These are phyloP conservation scores for Coccomyxa sp. DNA, from an alignment of 139 green algal species.

Conservation along the genomic window DNA sequence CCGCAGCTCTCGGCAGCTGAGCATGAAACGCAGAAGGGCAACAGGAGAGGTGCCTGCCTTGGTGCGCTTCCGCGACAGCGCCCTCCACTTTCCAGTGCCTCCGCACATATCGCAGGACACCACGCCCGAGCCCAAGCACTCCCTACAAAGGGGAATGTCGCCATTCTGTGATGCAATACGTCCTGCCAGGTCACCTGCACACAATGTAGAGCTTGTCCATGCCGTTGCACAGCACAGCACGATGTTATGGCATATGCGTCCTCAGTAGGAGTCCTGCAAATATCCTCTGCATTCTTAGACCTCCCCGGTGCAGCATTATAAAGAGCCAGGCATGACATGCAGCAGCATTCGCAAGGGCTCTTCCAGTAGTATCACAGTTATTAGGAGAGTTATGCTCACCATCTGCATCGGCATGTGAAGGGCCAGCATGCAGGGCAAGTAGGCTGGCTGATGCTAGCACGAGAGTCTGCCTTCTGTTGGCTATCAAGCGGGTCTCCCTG, in stretches of 20 bases:
- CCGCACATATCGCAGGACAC: constrained; percentile 96
- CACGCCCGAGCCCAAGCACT: constrained; percentile 79
- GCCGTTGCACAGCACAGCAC: neutral
- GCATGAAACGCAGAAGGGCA: no score
- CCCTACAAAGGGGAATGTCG: constrained; percentile 43
- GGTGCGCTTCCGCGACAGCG: constrained; percentile 84
- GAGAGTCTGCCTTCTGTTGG: constrained; percentile 2
- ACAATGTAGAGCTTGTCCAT: neutral
- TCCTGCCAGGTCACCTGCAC: neutral
- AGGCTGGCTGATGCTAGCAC: neutral
- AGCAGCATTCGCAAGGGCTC: neutral
- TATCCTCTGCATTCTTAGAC: neutral
- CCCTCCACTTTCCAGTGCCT: constrained; percentile 96
- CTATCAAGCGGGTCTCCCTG: no score
- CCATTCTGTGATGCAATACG: neutral
- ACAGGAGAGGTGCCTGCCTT: no score
- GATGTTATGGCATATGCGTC: neutral
- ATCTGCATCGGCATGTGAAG: neutral
- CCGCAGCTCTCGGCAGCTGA: neutral
- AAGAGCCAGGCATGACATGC: neutral
- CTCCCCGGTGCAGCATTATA: neutral
- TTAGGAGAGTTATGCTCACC: neutral
- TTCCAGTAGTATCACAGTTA: neutral
- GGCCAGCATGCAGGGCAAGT: neutral
- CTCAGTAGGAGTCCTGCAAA: neutral